Base-by-base conservation (phyloP, 306 rosid species). In the Trichosanthes cucumerina region DNA sequence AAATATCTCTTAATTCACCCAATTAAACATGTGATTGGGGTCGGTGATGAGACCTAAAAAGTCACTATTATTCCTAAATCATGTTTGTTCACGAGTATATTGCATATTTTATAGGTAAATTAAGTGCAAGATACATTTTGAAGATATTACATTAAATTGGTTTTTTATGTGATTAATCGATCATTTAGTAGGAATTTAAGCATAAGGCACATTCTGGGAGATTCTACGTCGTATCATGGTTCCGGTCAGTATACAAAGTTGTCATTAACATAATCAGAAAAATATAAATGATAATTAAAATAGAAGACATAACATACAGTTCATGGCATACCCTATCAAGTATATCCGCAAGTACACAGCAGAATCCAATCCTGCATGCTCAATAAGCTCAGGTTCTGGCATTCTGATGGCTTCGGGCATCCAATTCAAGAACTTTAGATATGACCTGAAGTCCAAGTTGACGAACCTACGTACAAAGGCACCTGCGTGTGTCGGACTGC, bases 301-400 rank as follows among this genome's bases (percentile, higher is more conserved):
- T 47, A 47, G 16, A 73, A 28, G 21, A 31, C 7, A 49, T 14
- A 72, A 72, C 41, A 26, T 31, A 56, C 3, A 43, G 1, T 59
- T 33, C 78, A 31, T 10, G 31, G 44, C 91, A 68, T 91, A 95
- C 97, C 98, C 98, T 49, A 88, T 81, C 89, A 92, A 87, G 89
- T 95, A 95, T 78, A 95, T 95, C 79, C 98, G 87, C 88, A 94
- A 82, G 88, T 94, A 94, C 74, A 94, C 98, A 79, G 86, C 98
- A 33, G 98, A 94, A 81, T 94, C 98, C 84, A 95, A 75, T 81
- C 98, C 98, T 34, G 98, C 96, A 82, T 95, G 98, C 6, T 95
- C 97, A 80, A 95, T 91, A 62, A 95, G 98, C 89, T 92, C 98
- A 34, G 83, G 96, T 79, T 95, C 98, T 0, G 98, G 98, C 98